Evolutionary conservation across 2,329 filamentous ascomycete genomes (phyloP).

Genomic region (Colletotrichum simmondsii): DNA sequence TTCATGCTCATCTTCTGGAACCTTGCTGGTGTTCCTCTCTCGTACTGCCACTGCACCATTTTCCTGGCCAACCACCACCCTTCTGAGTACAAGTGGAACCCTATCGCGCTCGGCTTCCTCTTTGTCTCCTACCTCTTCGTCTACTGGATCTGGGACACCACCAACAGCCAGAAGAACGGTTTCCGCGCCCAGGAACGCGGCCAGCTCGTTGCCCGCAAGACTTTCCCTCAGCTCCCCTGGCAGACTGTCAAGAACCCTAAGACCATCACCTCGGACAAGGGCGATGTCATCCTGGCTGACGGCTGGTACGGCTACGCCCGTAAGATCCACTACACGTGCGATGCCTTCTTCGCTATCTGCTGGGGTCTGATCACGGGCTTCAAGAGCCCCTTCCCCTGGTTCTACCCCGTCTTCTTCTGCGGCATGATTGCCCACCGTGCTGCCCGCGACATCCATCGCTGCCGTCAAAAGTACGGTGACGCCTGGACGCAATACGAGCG

Average conservation of each 20-base stretch:
- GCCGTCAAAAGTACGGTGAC: constrained; percentile 82
- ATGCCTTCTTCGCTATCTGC: constrained; percentile 79
- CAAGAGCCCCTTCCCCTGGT: constrained; percentile 86
- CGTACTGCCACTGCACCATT: constrained; percentile 93
- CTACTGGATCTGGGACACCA: constrained; percentile 94
- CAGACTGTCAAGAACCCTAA: constrained; percentile 84
- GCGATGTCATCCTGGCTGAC: constrained; percentile 82
- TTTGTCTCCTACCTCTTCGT: constrained; percentile 81
- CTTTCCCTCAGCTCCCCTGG: constrained; percentile 93
- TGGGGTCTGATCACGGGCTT: constrained; percentile 89
- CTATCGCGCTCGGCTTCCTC: constrained; percentile 71
- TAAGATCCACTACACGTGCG: constrained; percentile 77
- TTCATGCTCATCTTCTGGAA: constrained; percentile 99
- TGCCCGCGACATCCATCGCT: constrained; percentile 78
- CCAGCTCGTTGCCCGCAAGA: constrained; percentile 74
- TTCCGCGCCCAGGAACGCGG: constrained; percentile 86
- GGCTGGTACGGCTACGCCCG: constrained; percentile 75
- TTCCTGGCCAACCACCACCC: constrained; percentile 88
- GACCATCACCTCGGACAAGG: constrained; percentile 77
- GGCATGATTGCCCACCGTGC: constrained; percentile 85
- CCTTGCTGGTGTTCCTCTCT: constrained; percentile 88
- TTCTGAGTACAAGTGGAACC: constrained; percentile 80
- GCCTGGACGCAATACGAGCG: constrained; percentile 85
- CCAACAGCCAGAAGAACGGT: constrained; percentile 93
- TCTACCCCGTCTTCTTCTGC: constrained; percentile 85